phyloP scores from a whole-genome alignment of 345 rosid species.

The Corymbia maculata region DNA sequence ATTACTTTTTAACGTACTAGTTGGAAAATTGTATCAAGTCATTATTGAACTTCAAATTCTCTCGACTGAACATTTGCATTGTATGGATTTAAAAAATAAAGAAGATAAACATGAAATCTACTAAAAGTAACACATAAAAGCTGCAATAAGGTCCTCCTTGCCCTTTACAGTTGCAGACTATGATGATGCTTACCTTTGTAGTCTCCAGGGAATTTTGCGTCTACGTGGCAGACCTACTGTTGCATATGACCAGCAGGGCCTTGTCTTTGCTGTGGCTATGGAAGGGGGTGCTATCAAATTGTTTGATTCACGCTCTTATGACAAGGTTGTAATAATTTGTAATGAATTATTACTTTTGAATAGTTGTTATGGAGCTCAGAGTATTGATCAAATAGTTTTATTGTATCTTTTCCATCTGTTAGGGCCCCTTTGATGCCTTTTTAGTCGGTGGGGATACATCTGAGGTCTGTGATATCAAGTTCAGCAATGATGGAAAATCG shows the following conservation, averaged over 20 bases:
- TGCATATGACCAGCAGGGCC: slow-evolving; percentile 97
- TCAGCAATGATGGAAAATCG: slow-evolving; percentile 95
- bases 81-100: background rate
- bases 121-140: background rate
- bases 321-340: slow-evolving; percentile 41
- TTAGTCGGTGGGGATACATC: slow-evolving; percentile 96
- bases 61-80: background rate
- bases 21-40: background rate
- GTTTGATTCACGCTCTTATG: slow-evolving; percentile 91
- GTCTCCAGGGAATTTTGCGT: slow-evolving; percentile 77
- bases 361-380: background rate
- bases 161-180: background rate
- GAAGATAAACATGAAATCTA: background rate
- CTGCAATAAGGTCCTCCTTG: background rate
- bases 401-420: slow-evolving; percentile 3
- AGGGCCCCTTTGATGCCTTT: slow-evolving; percentile 98
- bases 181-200: slow-evolving; percentile 40
- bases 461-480: slow-evolving; percentile 92
- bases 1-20: background rate
- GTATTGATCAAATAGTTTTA: background rate
- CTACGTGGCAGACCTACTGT: slow-evolving; percentile 95
- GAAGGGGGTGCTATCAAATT: slow-evolving; percentile 98
- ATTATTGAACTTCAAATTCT: background rate
- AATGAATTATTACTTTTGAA: background rate
- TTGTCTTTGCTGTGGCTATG: slow-evolving; percentile 98